Evolutionary conservation across 31 red algal genomes (phyloP).

Genomic region (Pterothamnion heteromorphum): DNA sequence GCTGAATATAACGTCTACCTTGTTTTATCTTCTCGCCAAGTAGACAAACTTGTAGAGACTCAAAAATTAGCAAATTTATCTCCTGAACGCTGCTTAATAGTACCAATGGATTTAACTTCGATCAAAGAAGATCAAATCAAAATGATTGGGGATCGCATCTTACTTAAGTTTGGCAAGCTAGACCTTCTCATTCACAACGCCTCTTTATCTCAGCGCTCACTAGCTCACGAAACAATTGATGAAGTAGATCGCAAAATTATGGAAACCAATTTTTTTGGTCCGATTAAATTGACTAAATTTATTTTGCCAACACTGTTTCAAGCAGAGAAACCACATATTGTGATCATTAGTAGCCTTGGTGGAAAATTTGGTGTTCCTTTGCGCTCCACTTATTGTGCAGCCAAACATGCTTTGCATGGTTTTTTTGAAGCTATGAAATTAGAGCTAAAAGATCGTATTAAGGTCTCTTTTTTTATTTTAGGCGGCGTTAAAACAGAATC

Average conservation of each 20-base stretch:
- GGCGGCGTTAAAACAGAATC: conserved; percentile 62
- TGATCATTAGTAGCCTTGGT: conserved; percentile 67
- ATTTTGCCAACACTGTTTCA: conserved; percentile 58
- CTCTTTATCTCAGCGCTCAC: conserved; percentile 46
- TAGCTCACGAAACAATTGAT: conserved; percentile 45
- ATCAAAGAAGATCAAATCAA: conserved; percentile 35
- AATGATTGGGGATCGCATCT: not conserved
- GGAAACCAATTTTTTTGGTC: conserved; percentile 59
- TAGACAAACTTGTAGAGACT: conserved; percentile 51
- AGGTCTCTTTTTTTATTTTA: conserved; percentile 55
- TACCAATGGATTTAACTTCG: conserved; percentile 57
- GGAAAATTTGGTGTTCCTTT: conserved; percentile 60
- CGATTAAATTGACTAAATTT: conserved; percentile 63
- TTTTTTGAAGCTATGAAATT: conserved; percentile 51
- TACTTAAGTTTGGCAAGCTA: conserved; percentile 56
- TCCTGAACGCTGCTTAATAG: conserved; percentile 53
- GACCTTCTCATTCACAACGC: conserved; percentile 79
- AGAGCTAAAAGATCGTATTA: conserved; percentile 51
- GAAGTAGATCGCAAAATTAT: conserved; percentile 41
- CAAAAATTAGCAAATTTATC: conserved; percentile 55
- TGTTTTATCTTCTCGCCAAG: conserved; percentile 69
- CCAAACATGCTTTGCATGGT: conserved; percentile 73
- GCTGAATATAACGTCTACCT: conserved; percentile 62
- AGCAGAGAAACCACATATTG: conserved; percentile 35
- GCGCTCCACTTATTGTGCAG: conserved; percentile 67